Evolutionary conservation across 225 moss, liverwort and hornwort genomes (phyloP).

Genomic region (Pseudoscleropodium purum): DNA sequence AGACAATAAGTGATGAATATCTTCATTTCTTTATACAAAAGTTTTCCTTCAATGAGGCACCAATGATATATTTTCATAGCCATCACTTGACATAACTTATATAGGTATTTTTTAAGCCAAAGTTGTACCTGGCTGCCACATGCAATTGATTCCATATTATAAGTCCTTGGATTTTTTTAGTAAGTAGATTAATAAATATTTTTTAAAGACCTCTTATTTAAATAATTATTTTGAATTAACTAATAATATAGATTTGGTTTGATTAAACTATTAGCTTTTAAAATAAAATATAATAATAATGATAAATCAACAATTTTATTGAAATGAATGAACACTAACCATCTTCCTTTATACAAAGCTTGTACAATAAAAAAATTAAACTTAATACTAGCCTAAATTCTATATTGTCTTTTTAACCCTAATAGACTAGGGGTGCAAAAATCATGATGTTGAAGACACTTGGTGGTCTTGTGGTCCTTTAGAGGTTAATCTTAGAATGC

Average conservation of each 20-base stretch:
- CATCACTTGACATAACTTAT: background rate
- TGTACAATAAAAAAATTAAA: background rate
- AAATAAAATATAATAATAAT: too few species aligned
- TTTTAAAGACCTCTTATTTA: background rate
- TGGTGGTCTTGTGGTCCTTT: background rate
- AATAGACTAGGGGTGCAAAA: background rate
- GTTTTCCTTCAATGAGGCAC: background rate
- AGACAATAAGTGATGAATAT: background rate
- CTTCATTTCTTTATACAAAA: background rate
- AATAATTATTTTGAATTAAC: background rate
- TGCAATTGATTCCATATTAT: background rate
- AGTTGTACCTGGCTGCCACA: conserved; percentile 1
- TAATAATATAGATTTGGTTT: background rate
- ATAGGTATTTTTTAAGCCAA: conserved; percentile 12
- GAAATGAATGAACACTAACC: background rate
- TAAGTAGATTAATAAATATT: too few species aligned
- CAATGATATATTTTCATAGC: background rate
- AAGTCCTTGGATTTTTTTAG: background rate
- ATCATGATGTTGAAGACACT: background rate
- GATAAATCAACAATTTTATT: too few species aligned
- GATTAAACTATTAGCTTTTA: too few species aligned
- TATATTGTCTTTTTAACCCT: background rate
- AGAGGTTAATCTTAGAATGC: background rate
- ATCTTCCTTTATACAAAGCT: background rate
- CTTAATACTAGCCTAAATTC: background rate